phyloP scores from a whole-genome alignment of 2,329 filamentous ascomycete genomes.

The Mariannaea sp. region DNA sequence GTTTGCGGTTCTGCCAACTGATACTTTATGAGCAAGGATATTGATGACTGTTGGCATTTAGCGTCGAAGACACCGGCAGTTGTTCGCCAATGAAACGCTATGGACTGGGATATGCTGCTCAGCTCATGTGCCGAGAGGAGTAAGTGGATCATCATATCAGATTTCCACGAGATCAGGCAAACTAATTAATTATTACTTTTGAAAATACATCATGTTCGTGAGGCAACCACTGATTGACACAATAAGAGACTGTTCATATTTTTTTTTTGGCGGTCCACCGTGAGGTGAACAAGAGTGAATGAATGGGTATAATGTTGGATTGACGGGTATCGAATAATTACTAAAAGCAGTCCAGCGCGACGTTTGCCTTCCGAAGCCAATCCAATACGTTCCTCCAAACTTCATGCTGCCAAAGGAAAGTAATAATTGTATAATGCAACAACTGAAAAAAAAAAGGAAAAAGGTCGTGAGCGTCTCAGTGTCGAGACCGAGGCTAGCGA shows the following conservation, averaged over 20 bases:
- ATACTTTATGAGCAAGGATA: not conserved
- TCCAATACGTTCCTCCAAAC: conserved; percentile 32
- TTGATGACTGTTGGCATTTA: too few relatives aligned
- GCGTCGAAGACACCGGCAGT: conserved; percentile 1
- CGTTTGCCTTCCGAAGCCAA: conserved; percentile 34
- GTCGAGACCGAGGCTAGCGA: not conserved
- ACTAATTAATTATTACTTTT: too few relatives aligned
- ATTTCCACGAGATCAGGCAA: not conserved
- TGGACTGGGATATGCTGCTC: not conserved
- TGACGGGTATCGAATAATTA: conserved; percentile 40
- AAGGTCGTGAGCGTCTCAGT: conserved; percentile 25
- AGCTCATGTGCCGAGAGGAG: conserved; percentile 9
- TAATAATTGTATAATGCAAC: conserved; percentile 12
- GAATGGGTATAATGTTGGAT: conserved; percentile 31
- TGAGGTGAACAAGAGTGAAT: not conserved
- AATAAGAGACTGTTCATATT: too few relatives aligned
- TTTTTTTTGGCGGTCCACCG: not conserved
- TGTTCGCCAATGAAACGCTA: conserved; percentile 2
- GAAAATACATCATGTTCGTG: too few relatives aligned
- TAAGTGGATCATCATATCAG: not conserved
- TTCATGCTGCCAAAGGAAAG: conserved; percentile 29
- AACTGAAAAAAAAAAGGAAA: conserved; percentile 1
- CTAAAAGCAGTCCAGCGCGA: conserved; percentile 36
- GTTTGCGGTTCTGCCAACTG: not conserved
- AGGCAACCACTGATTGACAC: too few relatives aligned